These are phyloP conservation scores for Plasmodium gonderi DNA, from an alignment of 169 alveolate species.

Conservation along the genomic window DNA sequence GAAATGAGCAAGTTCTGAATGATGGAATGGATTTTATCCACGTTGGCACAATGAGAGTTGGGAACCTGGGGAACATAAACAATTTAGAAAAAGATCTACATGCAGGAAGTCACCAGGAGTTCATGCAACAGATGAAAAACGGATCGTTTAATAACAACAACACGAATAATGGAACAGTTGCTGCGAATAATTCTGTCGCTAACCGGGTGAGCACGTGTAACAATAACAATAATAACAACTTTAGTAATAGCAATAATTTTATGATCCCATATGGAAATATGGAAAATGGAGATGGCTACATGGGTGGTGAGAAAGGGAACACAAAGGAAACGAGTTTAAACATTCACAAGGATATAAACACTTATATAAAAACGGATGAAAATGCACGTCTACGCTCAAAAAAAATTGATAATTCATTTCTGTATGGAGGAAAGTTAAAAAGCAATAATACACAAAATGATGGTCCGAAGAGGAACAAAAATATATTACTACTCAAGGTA, in stretches of 20 bases:
- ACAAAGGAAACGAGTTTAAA: background rate
- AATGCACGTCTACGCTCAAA: background rate
- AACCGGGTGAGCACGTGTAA: background rate
- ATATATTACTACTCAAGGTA: slow-evolving; percentile 2
- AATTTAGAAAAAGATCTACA: background rate
- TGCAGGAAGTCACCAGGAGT: background rate
- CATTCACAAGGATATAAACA: background rate
- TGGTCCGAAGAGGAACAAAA: slow-evolving; percentile 20
- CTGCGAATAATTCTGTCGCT: background rate
- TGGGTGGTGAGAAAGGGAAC: background rate
- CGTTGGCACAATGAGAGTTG: background rate
- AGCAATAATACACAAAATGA: background rate
- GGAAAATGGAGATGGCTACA: background rate
- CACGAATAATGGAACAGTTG: background rate
- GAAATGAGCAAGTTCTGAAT: background rate
- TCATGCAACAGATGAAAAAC: background rate
- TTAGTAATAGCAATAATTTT: background rate
- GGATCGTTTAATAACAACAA: background rate
- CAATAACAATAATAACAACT: background rate
- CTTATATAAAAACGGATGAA: background rate
- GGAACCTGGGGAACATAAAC: background rate
- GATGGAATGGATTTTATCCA: background rate
- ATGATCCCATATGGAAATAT: too few relatives aligned
- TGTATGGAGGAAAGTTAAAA: background rate
- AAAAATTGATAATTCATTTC: background rate